These are phyloP conservation scores for Aspergillus sp. DNA, from an alignment of 2,329 filamentous ascomycete genomes.

Conservation along the genomic window DNA sequence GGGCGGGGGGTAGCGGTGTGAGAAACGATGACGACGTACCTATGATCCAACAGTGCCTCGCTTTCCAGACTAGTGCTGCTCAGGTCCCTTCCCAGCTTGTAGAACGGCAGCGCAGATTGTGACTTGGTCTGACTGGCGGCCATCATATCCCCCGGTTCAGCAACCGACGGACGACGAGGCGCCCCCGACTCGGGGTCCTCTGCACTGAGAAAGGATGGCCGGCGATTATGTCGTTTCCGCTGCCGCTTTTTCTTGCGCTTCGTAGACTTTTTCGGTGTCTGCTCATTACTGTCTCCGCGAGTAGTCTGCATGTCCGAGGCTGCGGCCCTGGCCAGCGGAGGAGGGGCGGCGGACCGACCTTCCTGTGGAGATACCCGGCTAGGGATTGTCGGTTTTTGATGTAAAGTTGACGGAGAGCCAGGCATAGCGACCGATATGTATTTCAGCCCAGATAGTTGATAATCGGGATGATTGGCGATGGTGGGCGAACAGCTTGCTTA, in stretches of 20 bases:
- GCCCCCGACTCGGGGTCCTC: conserved; percentile 51
- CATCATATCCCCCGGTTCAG: conserved; percentile 30
- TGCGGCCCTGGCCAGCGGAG: conserved; percentile 5
- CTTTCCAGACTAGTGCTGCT: conserved; percentile 89
- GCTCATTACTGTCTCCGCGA: conserved; percentile 16
- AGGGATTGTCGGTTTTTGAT: conserved; percentile 10
- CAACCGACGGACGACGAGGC: conserved; percentile 50
- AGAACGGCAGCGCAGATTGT: conserved; percentile 47
- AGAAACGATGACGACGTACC: conserved; percentile 47
- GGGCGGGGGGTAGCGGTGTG: conserved; percentile 10
- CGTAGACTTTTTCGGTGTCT: conserved; percentile 20
- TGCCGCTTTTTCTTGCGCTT: conserved; percentile 66
- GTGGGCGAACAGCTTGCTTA: neutral
- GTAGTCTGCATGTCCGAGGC: conserved; percentile 16
- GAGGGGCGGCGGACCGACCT: conserved; percentile 7
- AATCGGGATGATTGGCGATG: neutral
- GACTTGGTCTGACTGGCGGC: conserved; percentile 24
- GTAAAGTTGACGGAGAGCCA: conserved; percentile 14
- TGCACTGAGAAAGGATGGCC: conserved; percentile 74
- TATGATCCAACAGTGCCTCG: conserved; percentile 81
- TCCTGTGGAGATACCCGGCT: conserved; percentile 5
- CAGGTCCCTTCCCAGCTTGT: conserved; percentile 57
- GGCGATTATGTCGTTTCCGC: conserved; percentile 74
- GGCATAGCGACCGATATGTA: conserved; percentile 12
- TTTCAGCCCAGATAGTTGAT: neutral